Evolutionary conservation across 2,329 filamentous ascomycete species (phyloP).

Genomic region (Apiospora hydei): DNA sequence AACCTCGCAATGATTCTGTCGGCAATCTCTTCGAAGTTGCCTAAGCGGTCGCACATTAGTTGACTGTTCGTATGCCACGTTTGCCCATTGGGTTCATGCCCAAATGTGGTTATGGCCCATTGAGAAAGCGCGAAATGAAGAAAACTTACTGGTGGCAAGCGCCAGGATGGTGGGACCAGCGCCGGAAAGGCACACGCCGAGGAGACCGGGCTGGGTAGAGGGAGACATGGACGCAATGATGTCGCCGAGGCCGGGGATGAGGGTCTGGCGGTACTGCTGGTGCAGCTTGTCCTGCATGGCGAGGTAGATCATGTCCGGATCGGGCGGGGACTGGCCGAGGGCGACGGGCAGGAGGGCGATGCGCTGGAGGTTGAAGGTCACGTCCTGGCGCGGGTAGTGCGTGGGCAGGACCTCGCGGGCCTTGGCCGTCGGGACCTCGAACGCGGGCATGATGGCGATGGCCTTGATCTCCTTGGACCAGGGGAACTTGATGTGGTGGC

Average conservation of each 20-base stretch:
- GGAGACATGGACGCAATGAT: constrained; percentile 93
- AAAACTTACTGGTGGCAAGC: constrained; percentile 73
- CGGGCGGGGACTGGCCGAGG: constrained; percentile 86
- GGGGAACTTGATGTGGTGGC: constrained; percentile 93
- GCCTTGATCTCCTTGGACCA: constrained; percentile 97
- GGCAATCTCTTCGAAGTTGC: constrained; percentile 87
- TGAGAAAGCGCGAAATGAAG: not conserved
- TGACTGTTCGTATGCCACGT: no score
- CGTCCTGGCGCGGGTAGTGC: constrained; percentile 80
- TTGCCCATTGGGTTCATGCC: not conserved
- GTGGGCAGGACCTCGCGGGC: constrained; percentile 86
- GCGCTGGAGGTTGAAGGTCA: constrained; percentile 92
- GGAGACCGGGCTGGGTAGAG: constrained; percentile 81
- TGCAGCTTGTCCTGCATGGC: constrained; percentile 99
- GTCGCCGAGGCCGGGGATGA: constrained; percentile 91
- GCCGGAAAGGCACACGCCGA: constrained; percentile 94
- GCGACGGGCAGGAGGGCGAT: constrained; percentile 91
- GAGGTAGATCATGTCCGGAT: constrained; percentile 92
- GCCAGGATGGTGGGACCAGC: constrained; percentile 95
- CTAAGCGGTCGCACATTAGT: not conserved
- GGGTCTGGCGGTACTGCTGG: constrained; percentile 89
- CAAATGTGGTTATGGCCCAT: no score
- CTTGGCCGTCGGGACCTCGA: constrained; percentile 93
- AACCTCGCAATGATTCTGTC: constrained; percentile 79
- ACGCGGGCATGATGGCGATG: constrained; percentile 93